A percentile compares a stretch with the other conserved stretches of the same genome.
These are phyloP conservation scores for Chaetomidium leptoderma DNA, from an alignment of 495 filamentous ascomycete genomes.

Conservation along the genomic window DNA sequence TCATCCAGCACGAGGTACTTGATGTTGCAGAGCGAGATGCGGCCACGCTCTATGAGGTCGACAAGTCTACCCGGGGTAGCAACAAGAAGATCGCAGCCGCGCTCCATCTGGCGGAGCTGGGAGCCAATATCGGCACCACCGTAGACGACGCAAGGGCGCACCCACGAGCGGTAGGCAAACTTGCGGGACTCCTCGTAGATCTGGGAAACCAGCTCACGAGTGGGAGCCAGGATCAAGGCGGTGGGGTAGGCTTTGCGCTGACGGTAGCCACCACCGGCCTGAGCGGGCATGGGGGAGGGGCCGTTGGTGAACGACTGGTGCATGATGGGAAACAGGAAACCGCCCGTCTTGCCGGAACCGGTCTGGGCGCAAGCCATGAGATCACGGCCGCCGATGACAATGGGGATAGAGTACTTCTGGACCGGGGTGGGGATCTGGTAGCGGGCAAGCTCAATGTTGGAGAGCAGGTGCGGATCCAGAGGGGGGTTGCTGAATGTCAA, in stretches of 20 bases:
- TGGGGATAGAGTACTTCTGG: conserved; percentile 97
- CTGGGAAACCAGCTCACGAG: conserved; percentile 96
- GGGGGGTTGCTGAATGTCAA: conserved; percentile 88
- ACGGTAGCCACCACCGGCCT: conserved; percentile 66
- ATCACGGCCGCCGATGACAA: conserved; percentile 93
- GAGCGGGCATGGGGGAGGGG: conserved; percentile 62
- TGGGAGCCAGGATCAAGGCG: conserved; percentile 90
- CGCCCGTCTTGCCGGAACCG: conserved; percentile 98
- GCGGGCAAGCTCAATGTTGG: conserved; percentile 86
- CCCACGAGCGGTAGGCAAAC: conserved; percentile 98
- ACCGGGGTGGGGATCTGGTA: conserved; percentile 95
- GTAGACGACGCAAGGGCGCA: conserved; percentile 96
- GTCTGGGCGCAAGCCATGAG: conserved; percentile 99
- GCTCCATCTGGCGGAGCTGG: conserved; percentile 95
- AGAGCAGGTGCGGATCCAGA: conserved; percentile 82
- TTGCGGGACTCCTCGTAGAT: conserved; percentile 98
- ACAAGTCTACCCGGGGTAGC: conserved; percentile 96
- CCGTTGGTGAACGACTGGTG: conserved; percentile 91
- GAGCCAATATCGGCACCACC: conserved; percentile 97
- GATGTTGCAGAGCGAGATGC: conserved; percentile 93
- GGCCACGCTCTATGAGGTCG: conserved; percentile 95
- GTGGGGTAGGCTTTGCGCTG: conserved; percentile 96
- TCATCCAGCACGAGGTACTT: conserved; percentile 99
- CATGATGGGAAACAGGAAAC: conserved; percentile 97
- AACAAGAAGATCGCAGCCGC: conserved; percentile 94